Evolutionary conservation across 2,329 filamentous ascomycete species (phyloP), one percentile per base, ranked within the genome.

Genomic region (Xylaria sp.): DNA sequence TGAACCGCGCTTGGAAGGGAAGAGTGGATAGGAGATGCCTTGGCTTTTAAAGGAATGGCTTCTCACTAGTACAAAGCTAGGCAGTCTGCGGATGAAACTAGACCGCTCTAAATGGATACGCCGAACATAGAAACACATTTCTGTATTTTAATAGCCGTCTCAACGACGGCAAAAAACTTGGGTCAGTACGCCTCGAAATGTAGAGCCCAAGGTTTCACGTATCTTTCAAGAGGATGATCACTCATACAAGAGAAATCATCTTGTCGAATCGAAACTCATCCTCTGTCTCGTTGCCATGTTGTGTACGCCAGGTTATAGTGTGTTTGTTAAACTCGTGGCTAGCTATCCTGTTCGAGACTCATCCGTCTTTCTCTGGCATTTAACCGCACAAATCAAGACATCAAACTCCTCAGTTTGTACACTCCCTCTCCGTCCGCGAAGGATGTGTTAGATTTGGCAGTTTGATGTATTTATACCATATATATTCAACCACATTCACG

Each of bases 71-170:
- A 66, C 45, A 64, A 48, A 60, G 34, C 19, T 61, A 53, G 36
- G 59, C 55, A 65, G 47, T 51, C 48, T 36, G 59, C 9, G 34
- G 58, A 59, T n/a, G 14, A 50, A 53, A 60, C 17, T 45, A 24
- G 30, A 45, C 51, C 27, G 36, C 32, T 42, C 32, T 14, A 34
- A 56, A 66, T 67, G 66, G 66, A 70, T 65, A 66, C 55, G 30
- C 48, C 34, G 47, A 66, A 61, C 58, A 68, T 68, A 63, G 32
- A 57, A 47, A 64, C 45, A 21, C 47, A 58, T 64, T 64, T 45
- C 64, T 69, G 58, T 64, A 69, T 64, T 66, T 64, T 71, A 69
- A 67, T 67, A 51, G 64, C 57, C 32, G 32, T 54, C 50, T 56
- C 12, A 42, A 58, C n/a, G 62, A 57, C 55, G 32, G 51, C 62